A percentile compares a stretch with the other conserved stretches of the same genome.
Conservation (phyloP, 208 protist species). For the Leishmania aethiopica region DNA sequence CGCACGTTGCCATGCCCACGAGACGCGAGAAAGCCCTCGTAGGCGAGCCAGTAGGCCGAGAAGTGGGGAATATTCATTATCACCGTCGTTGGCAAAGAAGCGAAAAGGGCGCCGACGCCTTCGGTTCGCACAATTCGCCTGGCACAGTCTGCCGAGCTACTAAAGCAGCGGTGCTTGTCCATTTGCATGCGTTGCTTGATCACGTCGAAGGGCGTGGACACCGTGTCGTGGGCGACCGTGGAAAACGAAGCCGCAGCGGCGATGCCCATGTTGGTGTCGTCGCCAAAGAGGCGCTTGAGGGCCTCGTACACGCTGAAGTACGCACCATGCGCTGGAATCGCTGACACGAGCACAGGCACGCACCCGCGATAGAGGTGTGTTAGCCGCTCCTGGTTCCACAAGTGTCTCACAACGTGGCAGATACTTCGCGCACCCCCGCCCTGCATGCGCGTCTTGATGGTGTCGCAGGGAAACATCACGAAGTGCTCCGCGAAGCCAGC, state of each 20-base stretch:
- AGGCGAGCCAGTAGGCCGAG: conserved; percentile 92
- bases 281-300: conserved; percentile 72
- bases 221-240: conserved; percentile 88
- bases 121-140: conserved; percentile 49
- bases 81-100: conserved; percentile 91
- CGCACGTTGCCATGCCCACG: conserved; percentile 40
- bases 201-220: conserved; percentile 94
- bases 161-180: conserved; percentile 56
- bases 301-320: conserved; percentile 95
- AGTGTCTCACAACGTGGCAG: conserved; percentile 27
- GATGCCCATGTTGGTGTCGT: conserved; percentile 47
- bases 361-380: conserved; percentile 85
- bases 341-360: conserved; percentile 77
- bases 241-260: conserved; percentile 59
- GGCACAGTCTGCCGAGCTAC: conserved; percentile 55
- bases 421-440: conserved; percentile 42
- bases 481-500: conserved; percentile 93
- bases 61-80: conserved; percentile 94
- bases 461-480: conserved; percentile 95
- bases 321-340: conserved; percentile 90
- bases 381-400: conserved; percentile 60
- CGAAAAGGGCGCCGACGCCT: conserved; percentile 71
- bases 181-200: conserved; percentile 96
- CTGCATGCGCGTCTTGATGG: conserved; percentile 93
- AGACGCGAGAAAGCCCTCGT: conserved; percentile 71